These are phyloP conservation scores for Xylaria sp. DNA, from an alignment of 2,329 filamentous ascomycete genomes.

Conservation along the genomic window DNA sequence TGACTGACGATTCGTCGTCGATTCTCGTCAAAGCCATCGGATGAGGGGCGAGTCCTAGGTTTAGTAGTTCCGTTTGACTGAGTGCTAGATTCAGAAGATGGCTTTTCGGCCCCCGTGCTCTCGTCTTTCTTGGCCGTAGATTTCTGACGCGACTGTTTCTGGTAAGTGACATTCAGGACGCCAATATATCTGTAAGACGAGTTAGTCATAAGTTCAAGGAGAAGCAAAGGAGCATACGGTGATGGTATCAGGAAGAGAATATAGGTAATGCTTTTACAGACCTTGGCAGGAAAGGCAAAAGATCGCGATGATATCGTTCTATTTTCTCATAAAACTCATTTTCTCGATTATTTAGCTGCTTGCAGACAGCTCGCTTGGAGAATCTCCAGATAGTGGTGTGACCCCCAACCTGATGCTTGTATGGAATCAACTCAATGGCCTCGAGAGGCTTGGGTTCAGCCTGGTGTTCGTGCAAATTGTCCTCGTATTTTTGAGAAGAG, in stretches of 20 bases:
- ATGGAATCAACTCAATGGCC: slow-evolving; percentile 93
- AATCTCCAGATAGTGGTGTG: slow-evolving; percentile 97
- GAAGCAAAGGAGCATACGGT: neutral
- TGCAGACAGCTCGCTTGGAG: slow-evolving; percentile 90
- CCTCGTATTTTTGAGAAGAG: slow-evolving; percentile 41
- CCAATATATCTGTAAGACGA: slow-evolving; percentile 72
- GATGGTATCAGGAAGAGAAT: neutral
- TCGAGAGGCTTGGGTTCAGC: slow-evolving; percentile 61
- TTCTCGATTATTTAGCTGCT: slow-evolving; percentile 94
- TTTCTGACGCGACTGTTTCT: slow-evolving; percentile 68
- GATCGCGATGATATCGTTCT: slow-evolving; percentile 81
- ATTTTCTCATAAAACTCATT: slow-evolving; percentile 99
- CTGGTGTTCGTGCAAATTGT: slow-evolving; percentile 48
- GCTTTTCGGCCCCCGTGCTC: slow-evolving; percentile 26
- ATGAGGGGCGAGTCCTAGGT: slow-evolving; percentile 10
- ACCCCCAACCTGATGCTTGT: slow-evolving; percentile 94
- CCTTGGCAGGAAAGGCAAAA: slow-evolving; percentile 88
- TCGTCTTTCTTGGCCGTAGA: slow-evolving; percentile 51
- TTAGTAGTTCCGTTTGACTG: slow-evolving; percentile 29
- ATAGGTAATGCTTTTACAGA: slow-evolving; percentile 34
- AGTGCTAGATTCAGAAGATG: slow-evolving; percentile 31
- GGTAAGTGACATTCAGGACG: slow-evolving; percentile 92
- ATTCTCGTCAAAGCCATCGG: slow-evolving; percentile 21
- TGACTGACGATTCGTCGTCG: slow-evolving; percentile 57
- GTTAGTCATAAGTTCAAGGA: slow-evolving; percentile 22